Base-by-base conservation (phyloP, 805 yeast species). In the Wickerhamomyces subpelliculosus region DNA sequence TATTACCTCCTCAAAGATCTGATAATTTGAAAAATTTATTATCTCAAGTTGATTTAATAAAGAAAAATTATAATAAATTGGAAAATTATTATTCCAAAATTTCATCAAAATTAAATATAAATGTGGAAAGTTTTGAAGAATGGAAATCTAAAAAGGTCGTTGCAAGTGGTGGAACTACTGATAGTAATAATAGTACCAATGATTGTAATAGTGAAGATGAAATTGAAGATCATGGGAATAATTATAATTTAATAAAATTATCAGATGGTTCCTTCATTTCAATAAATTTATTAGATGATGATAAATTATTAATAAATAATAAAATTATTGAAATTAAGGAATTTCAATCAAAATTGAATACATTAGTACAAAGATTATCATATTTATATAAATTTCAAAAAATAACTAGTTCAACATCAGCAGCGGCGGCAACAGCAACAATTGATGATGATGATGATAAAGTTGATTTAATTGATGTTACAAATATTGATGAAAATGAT, bases 1-100 rank as follows among this genome's bases (percentile, higher is more conserved):
- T 79, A 12, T 63, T 68, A 11, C 74, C 75, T 3, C 72, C 76
- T 2, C 74, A 73, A 42, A 37, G 58, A 34, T 46, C 56, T 0
- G 56, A 52, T 24, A 54, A 52, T 34, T 30, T 54, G 32, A 54
- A 51, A 37, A 51, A 48, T 27, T 27, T 54, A 24, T 34, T 46
- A 16, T 14, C 32, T 4, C 50, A 51, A 26, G 54, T 54, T 1
- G 39, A 46, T 10, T 24, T 19, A 12, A 39, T 54, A 11, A 44
- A 45, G 21, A 12, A 17, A 1, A 45, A 46, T 16, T 44, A 40
- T 18, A 34, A 39, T 5, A 25, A 18, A 8, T 30, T 54, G 3
- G 43, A 45, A n/a, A 8, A 8, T 3, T 40, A 40, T 3, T 51
- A 52, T 32, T 27, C 18, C 3, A n/a, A 20, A 3, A 30, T 52